Evolutionary conservation across 345 rosid species (phyloP).

Genomic region (Brassica napus): DNA sequence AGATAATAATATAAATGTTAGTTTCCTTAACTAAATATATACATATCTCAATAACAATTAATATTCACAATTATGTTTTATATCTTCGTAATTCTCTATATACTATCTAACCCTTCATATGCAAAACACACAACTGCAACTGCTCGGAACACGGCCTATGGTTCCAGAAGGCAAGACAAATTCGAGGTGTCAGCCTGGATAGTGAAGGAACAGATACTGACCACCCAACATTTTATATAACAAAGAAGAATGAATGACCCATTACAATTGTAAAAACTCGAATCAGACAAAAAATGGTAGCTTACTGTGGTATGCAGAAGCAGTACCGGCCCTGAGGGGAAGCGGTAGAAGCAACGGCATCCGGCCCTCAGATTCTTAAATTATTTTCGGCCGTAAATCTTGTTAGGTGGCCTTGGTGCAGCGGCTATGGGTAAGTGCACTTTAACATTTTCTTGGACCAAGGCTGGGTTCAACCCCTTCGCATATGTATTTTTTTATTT

Average conservation of each 20-base stretch:
- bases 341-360: not conserved
- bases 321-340: not conserved
- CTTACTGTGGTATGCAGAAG: not conserved
- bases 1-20: too few relatives aligned
- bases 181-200: too few relatives aligned
- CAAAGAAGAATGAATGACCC: not conserved
- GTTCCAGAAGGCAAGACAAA: constrained; percentile 47
- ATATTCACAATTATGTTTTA: not conserved
- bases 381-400: not conserved
- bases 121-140: constrained; percentile 66
- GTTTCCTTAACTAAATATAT: too few relatives aligned
- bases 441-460: too few relatives aligned
- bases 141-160: constrained; percentile 47
- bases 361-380: not conserved
- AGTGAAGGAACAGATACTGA: not conserved
- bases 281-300: not conserved
- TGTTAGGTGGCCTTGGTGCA: not conserved
- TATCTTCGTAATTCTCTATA: constrained; percentile 57
- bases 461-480: not conserved
- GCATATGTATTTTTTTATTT: too few relatives aligned
- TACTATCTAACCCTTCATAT: constrained; percentile 62
- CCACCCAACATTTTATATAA: not conserved
- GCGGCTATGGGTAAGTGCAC: not conserved
- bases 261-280: not conserved
- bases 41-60: too few relatives aligned